Conservation (phyloP, 257 asterid species). For the Plantago elongata region DNA sequence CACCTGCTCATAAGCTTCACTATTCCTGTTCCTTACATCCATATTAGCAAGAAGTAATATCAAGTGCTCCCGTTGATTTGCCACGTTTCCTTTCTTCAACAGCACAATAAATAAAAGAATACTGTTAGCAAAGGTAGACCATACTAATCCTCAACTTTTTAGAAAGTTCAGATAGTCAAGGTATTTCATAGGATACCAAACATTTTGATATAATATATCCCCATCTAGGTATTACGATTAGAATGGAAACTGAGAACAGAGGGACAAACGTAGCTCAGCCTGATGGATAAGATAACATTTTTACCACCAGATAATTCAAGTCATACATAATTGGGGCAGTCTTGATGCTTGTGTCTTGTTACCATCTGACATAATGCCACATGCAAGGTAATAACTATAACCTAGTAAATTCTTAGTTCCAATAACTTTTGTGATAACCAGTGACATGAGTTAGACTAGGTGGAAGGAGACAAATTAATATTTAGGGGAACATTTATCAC, state of each 20-base stretch:
- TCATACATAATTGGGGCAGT: background rate
- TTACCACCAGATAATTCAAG: background rate
- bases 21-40: conserved; percentile 70
- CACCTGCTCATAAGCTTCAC: conserved; percentile 51
- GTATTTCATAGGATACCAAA: background rate
- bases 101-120: conserved; percentile 27
- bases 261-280: no score
- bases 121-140: conserved; percentile 25
- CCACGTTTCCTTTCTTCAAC: conserved; percentile 92
- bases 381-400: no score
- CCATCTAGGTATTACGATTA: background rate
- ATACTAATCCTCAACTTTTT: conserved; percentile 15
- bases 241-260: no score
- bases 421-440: no score
- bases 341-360: no score
- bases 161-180: conserved; percentile 10
- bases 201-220: background rate
- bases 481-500: no score
- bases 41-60: conserved; percentile 89
- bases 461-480: no score
- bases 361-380: no score
- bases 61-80: conserved; percentile 97
- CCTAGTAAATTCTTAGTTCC: no score
- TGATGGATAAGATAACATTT: background rate
- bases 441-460: no score